Conservation (phyloP, 1,284 basidiomycete genomes). For the Peniophora sp. region DNA sequence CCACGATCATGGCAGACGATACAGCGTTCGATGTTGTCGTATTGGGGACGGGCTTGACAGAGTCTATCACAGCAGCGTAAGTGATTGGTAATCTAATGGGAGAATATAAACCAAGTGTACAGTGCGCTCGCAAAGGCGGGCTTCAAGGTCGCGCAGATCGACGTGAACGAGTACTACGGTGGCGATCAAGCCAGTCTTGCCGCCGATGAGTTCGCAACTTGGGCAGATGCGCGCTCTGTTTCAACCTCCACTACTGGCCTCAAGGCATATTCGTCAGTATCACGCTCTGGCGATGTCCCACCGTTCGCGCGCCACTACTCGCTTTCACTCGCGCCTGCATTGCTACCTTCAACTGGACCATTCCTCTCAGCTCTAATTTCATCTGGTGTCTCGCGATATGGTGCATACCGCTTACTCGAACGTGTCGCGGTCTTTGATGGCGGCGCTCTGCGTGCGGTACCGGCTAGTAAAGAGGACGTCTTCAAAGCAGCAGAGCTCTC, state of each 20-base stretch:
- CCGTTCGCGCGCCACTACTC: conserved; percentile 73
- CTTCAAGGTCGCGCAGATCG: conserved; percentile 82
- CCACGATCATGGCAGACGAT: not conserved
- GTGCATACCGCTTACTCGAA: conserved; percentile 85
- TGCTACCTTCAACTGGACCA: conserved; percentile 77
- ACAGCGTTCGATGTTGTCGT: conserved; percentile 70
- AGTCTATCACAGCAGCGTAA: conserved; percentile 88
- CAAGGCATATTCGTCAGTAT: conserved; percentile 31
- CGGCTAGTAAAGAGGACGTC: conserved; percentile 88
- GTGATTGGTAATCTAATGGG: conserved; percentile 22
- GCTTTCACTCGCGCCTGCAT: conserved; percentile 74
- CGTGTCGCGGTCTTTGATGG: conserved; percentile 56
- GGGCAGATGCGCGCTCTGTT: conserved; percentile 37
- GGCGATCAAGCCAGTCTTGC: conserved; percentile 76
- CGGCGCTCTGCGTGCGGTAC: conserved; percentile 58
- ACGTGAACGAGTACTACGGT: conserved; percentile 83
- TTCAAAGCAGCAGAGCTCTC: conserved; percentile 80
- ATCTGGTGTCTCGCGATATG: conserved; percentile 87
- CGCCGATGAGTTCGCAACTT: conserved; percentile 70
- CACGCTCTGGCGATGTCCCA: conserved; percentile 33
- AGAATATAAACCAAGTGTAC: conserved; percentile 17
- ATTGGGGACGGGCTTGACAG: conserved; percentile 80
- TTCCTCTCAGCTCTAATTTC: conserved; percentile 76
- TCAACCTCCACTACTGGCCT: conserved; percentile 18
- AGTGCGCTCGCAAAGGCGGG: conserved; percentile 87